Percentiles rank a stretch among this genome's conserved stretches.
Conservation (phyloP, 257 asterid species). For the Solanum tarapatanum region DNA sequence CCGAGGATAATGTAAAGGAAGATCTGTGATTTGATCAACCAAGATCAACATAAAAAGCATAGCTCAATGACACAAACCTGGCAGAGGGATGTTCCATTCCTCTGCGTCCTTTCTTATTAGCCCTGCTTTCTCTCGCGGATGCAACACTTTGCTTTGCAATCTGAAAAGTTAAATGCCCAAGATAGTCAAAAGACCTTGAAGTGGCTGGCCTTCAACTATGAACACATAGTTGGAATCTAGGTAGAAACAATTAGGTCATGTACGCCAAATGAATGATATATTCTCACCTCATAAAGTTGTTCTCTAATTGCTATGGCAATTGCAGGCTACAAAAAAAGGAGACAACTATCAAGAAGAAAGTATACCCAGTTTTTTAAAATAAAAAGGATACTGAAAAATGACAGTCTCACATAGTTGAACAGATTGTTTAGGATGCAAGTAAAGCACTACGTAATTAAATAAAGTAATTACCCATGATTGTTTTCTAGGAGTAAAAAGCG, state of each 20-base stretch:
- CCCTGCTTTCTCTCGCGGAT: slow-evolving; percentile 87
- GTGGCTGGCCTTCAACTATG: background rate
- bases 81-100: slow-evolving; percentile 56
- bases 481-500: background rate
- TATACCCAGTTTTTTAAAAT: background rate
- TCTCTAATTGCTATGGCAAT: slow-evolving; percentile 87
- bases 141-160: slow-evolving; percentile 83
- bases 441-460: background rate
- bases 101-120: slow-evolving; percentile 75
- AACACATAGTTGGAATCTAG: background rate
- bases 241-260: background rate
- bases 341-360: background rate
- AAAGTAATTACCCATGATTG: background rate
- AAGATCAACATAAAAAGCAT: background rate
- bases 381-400: background rate
- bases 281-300: slow-evolving; percentile 85
- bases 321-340: slow-evolving; percentile 65
- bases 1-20: background rate
- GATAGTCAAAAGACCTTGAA: background rate
- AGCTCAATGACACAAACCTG: slow-evolving; percentile 30
- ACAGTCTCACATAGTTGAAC: background rate
- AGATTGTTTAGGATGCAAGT: background rate
- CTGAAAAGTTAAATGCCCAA: slow-evolving; percentile 29
- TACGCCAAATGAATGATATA: background rate
- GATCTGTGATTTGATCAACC: background rate